A percentile compares a stretch with the other conserved stretches of the same genome.
Conservation (phyloP, 1,284 basidiomycete species). For the Omphalotus olearius region DNA sequence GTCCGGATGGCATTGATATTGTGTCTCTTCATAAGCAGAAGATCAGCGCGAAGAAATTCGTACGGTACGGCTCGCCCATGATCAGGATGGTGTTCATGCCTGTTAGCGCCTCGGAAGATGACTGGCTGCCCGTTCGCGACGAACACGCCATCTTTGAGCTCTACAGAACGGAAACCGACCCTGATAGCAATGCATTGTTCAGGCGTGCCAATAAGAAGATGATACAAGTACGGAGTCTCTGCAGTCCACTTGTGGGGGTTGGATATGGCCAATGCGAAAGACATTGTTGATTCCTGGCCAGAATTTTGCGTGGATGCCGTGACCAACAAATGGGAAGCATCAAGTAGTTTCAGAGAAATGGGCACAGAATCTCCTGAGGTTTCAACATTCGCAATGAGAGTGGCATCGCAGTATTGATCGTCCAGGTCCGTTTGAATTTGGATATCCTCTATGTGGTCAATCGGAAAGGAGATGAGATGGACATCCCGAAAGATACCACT, state of each 20-base stretch:
- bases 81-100: constrained; percentile 13
- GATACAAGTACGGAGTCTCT: constrained; percentile 12
- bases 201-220: constrained; percentile 4
- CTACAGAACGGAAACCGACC: constrained; percentile 12
- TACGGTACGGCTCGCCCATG: constrained; percentile 9
- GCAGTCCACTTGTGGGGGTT: constrained; percentile 13
- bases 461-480: constrained; percentile 10
- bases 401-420: constrained; percentile 4
- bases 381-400: background rate
- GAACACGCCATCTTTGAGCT: constrained; percentile 5
- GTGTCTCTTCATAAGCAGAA: constrained; percentile 13
- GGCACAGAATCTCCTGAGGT: background rate
- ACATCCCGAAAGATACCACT: constrained; percentile 14
- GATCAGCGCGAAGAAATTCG: constrained; percentile 12
- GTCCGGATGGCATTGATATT: constrained; percentile 15
- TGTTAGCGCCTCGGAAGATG: constrained; percentile 10
- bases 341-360: constrained; percentile 3
- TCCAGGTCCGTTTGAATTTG: constrained; percentile 8
- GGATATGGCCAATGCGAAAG: background rate
- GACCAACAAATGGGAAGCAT: background rate
- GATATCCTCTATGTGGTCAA: constrained; percentile 9
- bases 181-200: constrained; percentile 1
- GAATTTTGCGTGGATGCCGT: background rate
- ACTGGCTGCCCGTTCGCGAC: constrained; percentile 11
- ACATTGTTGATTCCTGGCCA: background rate